Evolutionary conservation across 1,284 basidiomycete species (phyloP), one percentile per base, ranked within the genome.

Genomic region (Malassezia globosa): DNA sequence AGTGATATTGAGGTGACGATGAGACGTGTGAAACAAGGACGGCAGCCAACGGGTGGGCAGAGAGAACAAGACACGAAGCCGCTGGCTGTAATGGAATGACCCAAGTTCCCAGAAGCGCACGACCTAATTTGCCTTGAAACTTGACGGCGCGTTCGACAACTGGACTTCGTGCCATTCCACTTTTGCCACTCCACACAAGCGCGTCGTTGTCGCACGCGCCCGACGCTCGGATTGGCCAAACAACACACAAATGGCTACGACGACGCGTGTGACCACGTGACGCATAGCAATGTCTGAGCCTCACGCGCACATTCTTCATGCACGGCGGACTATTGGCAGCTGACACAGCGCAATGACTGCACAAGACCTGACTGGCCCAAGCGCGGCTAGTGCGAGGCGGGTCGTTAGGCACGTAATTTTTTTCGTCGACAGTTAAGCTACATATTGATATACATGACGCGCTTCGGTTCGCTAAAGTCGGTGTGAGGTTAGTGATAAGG

Each of bases 371-470:
- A n/a, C n/a, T 31, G 8, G 29, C 29, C 8, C 8, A 37, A 8
- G 18, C 35, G n/a, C n/a, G n/a, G n/a, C n/a, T n/a, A n/a, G n/a
- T n/a, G n/a, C n/a, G n/a, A n/a, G n/a, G n/a, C n/a, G n/a, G n/a
- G n/a, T n/a, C n/a, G n/a, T n/a, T n/a, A n/a, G n/a, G n/a, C n/a
- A n/a, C n/a, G n/a, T n/a, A n/a, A n/a, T n/a, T n/a, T n/a, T n/a
- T n/a, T n/a, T n/a, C n/a, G n/a, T n/a, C n/a, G n/a, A n/a, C n/a
- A n/a, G 16, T 37, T 45, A 69, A 1, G 66, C 66, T 35, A 67
- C 43, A 46, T 69, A 69, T 37, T 57, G 55, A 51, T 69, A 69
- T 26, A 63, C 46, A 19, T 54, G 51, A 10, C 62, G 50, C n/a
- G 53, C 48, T 14, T 42, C 46, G n/a, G 51, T 42, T 22, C 50